Percentiles rank a stretch among this genome's conserved stretches.
phyloP scores from a whole-genome alignment of 2,329 filamentous ascomycete species.

The Sodiomyces alkalinus region DNA sequence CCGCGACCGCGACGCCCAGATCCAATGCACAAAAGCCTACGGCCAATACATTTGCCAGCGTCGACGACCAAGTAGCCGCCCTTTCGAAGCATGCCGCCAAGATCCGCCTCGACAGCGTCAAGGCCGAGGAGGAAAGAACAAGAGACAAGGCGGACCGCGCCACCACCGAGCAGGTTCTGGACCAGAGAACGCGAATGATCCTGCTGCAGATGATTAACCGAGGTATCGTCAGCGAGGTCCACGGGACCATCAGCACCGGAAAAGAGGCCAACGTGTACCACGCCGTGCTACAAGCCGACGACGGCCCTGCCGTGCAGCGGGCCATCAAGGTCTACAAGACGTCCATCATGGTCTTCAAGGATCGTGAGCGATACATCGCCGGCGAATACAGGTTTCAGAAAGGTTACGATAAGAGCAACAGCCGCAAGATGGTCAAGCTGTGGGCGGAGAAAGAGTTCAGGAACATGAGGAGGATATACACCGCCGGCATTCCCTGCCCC shows the following conservation, averaged over 20 bases:
- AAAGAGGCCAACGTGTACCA: slow-evolving; percentile 99
- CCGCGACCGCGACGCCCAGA: slow-evolving; percentile 47
- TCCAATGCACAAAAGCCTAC: slow-evolving; percentile 66
- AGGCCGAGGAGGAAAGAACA: slow-evolving; percentile 33
- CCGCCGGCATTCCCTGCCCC: slow-evolving; percentile 76
- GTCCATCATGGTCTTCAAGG: slow-evolving; percentile 92
- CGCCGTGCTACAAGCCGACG: slow-evolving; percentile 49
- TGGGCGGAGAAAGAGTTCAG: slow-evolving; percentile 99
- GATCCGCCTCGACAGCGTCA: slow-evolving; percentile 60
- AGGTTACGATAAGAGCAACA: slow-evolving; percentile 89
- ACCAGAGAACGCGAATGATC: slow-evolving; percentile 89
- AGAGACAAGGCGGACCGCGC: slow-evolving; percentile 89
- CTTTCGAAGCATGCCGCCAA: slow-evolving; percentile 75
- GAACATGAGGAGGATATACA: slow-evolving; percentile 73
- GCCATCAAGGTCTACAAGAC: slow-evolving; percentile 99
- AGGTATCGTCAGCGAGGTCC: slow-evolving; percentile 75
- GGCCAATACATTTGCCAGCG: slow-evolving; percentile 61
- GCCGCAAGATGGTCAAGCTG: slow-evolving; percentile 91
- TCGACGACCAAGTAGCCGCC: slow-evolving; percentile 81
- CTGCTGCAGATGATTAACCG: slow-evolving; percentile 92
- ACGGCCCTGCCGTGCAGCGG: slow-evolving; percentile 49
- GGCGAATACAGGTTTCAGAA: slow-evolving; percentile 85
- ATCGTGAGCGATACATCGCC: slow-evolving; percentile 87
- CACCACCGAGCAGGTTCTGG: slow-evolving; percentile 86
- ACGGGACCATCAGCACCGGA: slow-evolving; percentile 89